These are phyloP conservation scores for Posidonia australis DNA, from an alignment of 106 monocot genomes.

Conservation along the genomic window DNA sequence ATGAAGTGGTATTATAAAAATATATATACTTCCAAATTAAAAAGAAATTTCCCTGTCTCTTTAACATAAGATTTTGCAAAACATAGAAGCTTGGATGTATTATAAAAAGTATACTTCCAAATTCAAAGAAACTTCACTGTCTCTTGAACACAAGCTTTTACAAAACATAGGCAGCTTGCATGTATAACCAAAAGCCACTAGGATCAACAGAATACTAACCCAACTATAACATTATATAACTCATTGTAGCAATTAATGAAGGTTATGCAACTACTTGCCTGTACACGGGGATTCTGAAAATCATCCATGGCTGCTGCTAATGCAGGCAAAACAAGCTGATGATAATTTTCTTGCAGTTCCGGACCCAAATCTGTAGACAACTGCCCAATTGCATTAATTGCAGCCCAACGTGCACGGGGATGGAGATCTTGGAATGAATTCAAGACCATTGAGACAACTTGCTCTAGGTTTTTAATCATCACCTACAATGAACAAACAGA, in stretches of 20 bases:
- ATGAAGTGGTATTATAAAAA: no score
- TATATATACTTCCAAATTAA: no score
- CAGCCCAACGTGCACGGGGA: constrained; percentile 91
- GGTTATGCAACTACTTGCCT: constrained; percentile 32
- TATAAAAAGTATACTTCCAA: no score
- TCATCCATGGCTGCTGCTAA: constrained; percentile 95
- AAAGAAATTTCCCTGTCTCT: no score
- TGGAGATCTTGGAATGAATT: constrained; percentile 84
- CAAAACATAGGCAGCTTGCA: neutral
- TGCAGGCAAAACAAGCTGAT: constrained; percentile 74
- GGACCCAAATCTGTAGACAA: constrained; percentile 95
- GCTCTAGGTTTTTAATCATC: constrained; percentile 90
- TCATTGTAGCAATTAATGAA: neutral
- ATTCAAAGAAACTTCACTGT: no score
- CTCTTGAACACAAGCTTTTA: no score
- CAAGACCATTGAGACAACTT: constrained; percentile 79
- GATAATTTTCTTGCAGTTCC: constrained; percentile 80
- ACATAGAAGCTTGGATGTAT: no score
- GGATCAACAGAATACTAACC: neutral
- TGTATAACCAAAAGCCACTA: neutral
- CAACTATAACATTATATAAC: no score
- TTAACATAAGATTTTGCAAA: no score
- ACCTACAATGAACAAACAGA: constrained; percentile 56
- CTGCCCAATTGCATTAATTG: constrained; percentile 95
- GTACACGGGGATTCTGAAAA: constrained; percentile 96